Evolutionary conservation across 768 basidiomycete genomes (phyloP).

Genomic region (Phylloporus arenicola): DNA sequence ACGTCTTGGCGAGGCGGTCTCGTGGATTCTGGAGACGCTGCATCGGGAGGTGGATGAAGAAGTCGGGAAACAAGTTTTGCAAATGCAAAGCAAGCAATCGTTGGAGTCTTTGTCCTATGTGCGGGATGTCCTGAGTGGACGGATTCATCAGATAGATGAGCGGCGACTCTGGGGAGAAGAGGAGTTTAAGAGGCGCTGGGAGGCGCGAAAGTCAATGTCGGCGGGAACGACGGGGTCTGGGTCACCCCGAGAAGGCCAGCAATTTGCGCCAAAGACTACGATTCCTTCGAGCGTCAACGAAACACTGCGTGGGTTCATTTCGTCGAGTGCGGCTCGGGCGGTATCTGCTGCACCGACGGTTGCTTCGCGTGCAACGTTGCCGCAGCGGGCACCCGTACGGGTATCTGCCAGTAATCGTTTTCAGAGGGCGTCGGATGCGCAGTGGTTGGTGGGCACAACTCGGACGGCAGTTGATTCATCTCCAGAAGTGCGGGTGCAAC

Average conservation of each 20-base stretch:
- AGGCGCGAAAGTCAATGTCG: slow-evolving; percentile 20
- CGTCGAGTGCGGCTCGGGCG: slow-evolving; percentile 11
- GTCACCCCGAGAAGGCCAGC: slow-evolving; percentile 15
- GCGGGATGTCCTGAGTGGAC: slow-evolving; percentile 62
- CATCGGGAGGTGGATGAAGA: slow-evolving; percentile 44
- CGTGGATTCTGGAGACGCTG: slow-evolving; percentile 71
- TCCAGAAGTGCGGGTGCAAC: slow-evolving; percentile 5
- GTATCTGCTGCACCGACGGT: neutral
- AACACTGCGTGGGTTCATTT: slow-evolving; percentile 16
- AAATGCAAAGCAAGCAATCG: slow-evolving; percentile 51
- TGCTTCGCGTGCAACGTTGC: slow-evolving; percentile 11
- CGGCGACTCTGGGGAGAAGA: slow-evolving; percentile 58
- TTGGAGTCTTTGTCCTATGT: slow-evolving; percentile 74
- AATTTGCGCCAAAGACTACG: slow-evolving; percentile 8
- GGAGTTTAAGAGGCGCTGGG: slow-evolving; percentile 38
- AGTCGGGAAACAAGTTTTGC: slow-evolving; percentile 35
- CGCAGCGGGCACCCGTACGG: slow-evolving; percentile 21
- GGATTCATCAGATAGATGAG: slow-evolving; percentile 53
- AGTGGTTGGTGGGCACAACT: slow-evolving; percentile 1
- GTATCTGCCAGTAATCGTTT: slow-evolving; percentile 28
- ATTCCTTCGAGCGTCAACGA: slow-evolving; percentile 19
- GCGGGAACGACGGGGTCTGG: slow-evolving; percentile 8
- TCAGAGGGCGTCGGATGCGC: slow-evolving; percentile 11
- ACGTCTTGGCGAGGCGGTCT: slow-evolving; percentile 61
- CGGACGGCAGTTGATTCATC: no score